phyloP scores from a whole-genome alignment of 2,329 filamentous ascomycete genomes.

The Colletotrichum karsti region DNA sequence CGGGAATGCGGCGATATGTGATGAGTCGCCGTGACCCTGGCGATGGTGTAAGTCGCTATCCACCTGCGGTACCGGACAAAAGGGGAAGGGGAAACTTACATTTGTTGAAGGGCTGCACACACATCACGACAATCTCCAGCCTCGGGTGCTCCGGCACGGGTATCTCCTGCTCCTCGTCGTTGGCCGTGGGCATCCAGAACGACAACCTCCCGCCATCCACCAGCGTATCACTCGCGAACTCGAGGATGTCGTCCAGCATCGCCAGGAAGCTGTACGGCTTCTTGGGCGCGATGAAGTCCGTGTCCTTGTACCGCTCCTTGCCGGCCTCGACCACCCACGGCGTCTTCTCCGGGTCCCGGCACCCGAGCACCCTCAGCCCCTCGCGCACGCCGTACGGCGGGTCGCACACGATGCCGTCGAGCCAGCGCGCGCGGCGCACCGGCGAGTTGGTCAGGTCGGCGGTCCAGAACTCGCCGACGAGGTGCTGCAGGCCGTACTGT shows the following conservation, averaged over 20 bases:
- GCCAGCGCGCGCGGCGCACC: constrained; percentile 65
- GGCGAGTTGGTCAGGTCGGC: constrained; percentile 91
- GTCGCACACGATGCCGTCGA: constrained; percentile 95
- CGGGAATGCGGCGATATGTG: constrained; percentile 79
- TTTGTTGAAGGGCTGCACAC: constrained; percentile 88
- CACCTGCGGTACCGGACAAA: background rate
- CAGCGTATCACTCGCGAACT: constrained; percentile 80
- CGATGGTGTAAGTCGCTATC: constrained; percentile 18
- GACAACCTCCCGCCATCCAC: constrained; percentile 83
- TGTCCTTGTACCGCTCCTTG: constrained; percentile 72
- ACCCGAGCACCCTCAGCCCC: constrained; percentile 86
- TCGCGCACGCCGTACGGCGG: constrained; percentile 96
- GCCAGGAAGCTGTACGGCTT: constrained; percentile 90
- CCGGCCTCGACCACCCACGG: constrained; percentile 74
- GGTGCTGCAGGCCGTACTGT: constrained; percentile 76
- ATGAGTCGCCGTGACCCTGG: constrained; percentile 88
- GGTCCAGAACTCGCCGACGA: constrained; percentile 81
- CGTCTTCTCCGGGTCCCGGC: constrained; percentile 70
- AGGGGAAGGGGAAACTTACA: constrained; percentile 60
- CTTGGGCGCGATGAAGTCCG: constrained; percentile 85
- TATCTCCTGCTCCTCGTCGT: constrained; percentile 80
- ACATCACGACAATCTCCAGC: constrained; percentile 77
- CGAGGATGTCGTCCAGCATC: constrained; percentile 89
- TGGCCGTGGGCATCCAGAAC: constrained; percentile 98
- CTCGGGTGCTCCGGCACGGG: constrained; percentile 79